A percentile compares a stretch with the other conserved stretches of the same genome.
phyloP scores from a whole-genome alignment of 2,329 filamentous ascomycete species.

The Drechslerella coelobrocha region DNA sequence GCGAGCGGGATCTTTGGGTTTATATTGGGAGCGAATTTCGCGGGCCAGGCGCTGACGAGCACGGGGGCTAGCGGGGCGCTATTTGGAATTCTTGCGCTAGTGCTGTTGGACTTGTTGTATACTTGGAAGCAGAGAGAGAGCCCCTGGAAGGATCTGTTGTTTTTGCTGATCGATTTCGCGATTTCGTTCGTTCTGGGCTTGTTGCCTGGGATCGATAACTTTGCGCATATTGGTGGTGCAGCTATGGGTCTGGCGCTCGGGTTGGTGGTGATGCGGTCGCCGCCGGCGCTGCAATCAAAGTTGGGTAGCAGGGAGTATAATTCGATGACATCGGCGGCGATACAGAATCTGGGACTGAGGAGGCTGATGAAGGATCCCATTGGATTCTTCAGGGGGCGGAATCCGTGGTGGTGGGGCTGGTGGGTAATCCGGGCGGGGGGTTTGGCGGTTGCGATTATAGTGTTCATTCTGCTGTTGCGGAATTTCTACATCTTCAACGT shows the following conservation, averaged over 20 bases:
- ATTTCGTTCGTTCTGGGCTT: conserved; percentile 93
- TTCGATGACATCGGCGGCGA: conserved; percentile 66
- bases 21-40: conserved; percentile 92
- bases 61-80: conserved; percentile 88
- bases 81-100: conserved; percentile 89
- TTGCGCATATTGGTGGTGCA: conserved; percentile 95
- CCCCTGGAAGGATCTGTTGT: conserved; percentile 83
- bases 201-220: conserved; percentile 92
- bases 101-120: conserved; percentile 87
- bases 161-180: conserved; percentile 81
- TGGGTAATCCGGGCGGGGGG: conserved; percentile 84
- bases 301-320: conserved; percentile 76
- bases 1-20: conserved; percentile 93
- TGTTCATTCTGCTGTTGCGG: conserved; percentile 83
- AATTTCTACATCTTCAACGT: conserved; percentile 86
- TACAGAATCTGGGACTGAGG: conserved; percentile 52
- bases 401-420: conserved; percentile 96
- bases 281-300: conserved; percentile 75
- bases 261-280: conserved; percentile 85
- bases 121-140: conserved; percentile 81
- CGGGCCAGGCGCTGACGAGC: conserved; percentile 67
- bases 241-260: conserved; percentile 88
- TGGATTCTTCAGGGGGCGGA: conserved; percentile 89
- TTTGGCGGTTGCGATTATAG: conserved; percentile 79
- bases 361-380: conserved; percentile 68